A percentile compares a stretch with the other conserved stretches of the same genome.
Conservation (phyloP, 106 monocot genomes). For the Acorus gramineus region DNA sequence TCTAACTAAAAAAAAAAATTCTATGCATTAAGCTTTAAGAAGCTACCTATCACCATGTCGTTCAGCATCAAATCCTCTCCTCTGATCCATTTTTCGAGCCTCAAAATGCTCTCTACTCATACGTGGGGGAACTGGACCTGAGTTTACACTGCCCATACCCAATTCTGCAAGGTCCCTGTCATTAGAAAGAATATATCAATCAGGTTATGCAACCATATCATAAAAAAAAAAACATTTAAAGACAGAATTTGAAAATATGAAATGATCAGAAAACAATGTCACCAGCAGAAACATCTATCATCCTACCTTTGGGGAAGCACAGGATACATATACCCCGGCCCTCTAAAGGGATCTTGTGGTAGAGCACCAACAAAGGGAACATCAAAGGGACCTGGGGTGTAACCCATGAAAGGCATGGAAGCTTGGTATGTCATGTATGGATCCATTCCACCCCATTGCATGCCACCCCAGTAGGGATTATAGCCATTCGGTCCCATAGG, state of each 20-base stretch:
- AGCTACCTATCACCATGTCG: conserved; percentile 51
- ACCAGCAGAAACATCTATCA: neutral
- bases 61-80: conserved; percentile 51
- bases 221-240: neutral
- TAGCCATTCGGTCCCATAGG: conserved; percentile 42
- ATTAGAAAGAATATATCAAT: neutral
- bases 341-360: conserved; percentile 77
- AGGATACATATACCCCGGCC: conserved; percentile 70
- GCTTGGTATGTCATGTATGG: conserved; percentile 47
- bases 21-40: neutral
- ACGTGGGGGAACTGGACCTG: conserved; percentile 44
- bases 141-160: conserved; percentile 34
- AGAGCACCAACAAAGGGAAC: conserved; percentile 58
- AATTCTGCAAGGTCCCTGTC: conserved; percentile 67
- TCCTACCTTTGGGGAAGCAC: conserved; percentile 58
- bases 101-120: conserved; percentile 63
- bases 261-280: neutral
- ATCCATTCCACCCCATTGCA: conserved; percentile 59
- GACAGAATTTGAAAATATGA: neutral
- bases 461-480: conserved; percentile 61
- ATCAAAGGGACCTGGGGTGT: conserved; percentile 61
- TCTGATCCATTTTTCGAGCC: conserved; percentile 51
- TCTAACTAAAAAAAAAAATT: neutral
- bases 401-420: conserved; percentile 73
- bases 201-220: neutral